Conservation (phyloP, 305 asterid species). For the Fraxinus albicans region DNA sequence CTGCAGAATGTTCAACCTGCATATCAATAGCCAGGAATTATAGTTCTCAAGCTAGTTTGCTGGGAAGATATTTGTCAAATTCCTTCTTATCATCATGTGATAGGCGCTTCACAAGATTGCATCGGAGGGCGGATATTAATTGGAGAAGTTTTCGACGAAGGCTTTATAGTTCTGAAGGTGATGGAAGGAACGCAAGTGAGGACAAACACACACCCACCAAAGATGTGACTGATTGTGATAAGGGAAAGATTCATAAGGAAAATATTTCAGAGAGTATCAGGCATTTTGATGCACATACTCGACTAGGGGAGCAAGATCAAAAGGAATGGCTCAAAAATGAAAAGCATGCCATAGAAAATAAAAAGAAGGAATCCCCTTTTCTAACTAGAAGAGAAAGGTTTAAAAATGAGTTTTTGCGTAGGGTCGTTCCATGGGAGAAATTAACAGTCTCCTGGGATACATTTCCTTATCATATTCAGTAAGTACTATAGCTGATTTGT, state of each 20-base stretch:
- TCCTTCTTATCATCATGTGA: constrained; percentile 37
- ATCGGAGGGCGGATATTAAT: constrained; percentile 38
- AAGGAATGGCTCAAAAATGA: constrained; percentile 84
- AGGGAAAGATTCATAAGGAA: constrained; percentile 44
- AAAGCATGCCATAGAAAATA: constrained; percentile 75
- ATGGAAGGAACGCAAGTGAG: constrained; percentile 83
- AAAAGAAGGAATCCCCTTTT: constrained; percentile 88
- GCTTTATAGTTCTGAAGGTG: constrained; percentile 83
- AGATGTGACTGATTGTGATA: constrained; percentile 48
- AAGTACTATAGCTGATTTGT: constrained; percentile 30
- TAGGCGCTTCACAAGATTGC: constrained; percentile 40
- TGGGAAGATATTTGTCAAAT: constrained; percentile 41
- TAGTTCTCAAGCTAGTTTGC: constrained; percentile 40
- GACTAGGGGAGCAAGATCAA: constrained; percentile 90
- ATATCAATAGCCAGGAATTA: constrained; percentile 31
- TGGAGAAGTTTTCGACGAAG: constrained; percentile 48
- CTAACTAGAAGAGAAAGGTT: constrained; percentile 67
- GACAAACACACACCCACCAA: constrained; percentile 49
- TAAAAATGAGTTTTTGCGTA: constrained; percentile 73
- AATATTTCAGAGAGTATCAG: constrained; percentile 31
- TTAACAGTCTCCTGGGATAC: constrained; percentile 87
- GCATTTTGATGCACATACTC: constrained; percentile 72
- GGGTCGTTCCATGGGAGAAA: constrained; percentile 94
- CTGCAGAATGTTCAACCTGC: constrained; percentile 37
- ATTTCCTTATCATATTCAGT: constrained; percentile 90